Evolutionary conservation across 345 rosid genomes (phyloP), one percentile per base, ranked within the genome.

Genomic region (Limnanthes douglasii): DNA sequence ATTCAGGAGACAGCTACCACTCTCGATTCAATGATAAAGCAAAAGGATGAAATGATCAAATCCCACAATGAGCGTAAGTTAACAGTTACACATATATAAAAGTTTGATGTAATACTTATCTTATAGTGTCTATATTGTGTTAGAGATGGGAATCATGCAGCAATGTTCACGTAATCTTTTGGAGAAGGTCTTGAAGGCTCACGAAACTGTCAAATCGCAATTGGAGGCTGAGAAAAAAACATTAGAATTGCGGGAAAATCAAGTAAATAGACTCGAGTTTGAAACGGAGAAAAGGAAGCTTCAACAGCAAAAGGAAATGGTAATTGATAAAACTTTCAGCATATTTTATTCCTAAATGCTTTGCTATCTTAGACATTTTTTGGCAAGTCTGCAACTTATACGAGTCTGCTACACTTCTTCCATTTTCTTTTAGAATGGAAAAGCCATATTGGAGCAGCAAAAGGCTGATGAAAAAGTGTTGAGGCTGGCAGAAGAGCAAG

Each of bases 381-480:
- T n/a, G n/a, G n/a, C n/a, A n/a, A n/a, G n/a, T n/a, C n/a, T n/a
- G n/a, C n/a, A n/a, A n/a, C 13, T 28, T 28, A 28, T 26, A 8
- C 4, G n/a, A 3, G 2, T 26, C n/a, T 26, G 30, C 2, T 26
- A 26, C n/a, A 26, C 15, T 5, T 28, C 14, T 27, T 39, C 23
- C 37, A 52, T 43, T n/a, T 37, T 17, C 22, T 46, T 54, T 15
- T 40, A 82, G 90, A 65, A 64, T 56, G 70, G 66, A 42, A 67
- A 25, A 31, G 86, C 79, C 34, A 55, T 54, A 28, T 27, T 53
- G 73, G 90, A 69, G 78, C 82, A 82, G 50, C 57, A 56, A 45
- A 76, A 64, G 57, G 82, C 70, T 2, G 59, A 74, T 42, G 60
- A 60, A 23, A 56, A 46, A 8, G 23, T 74, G 39, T 42, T 57